These are phyloP conservation scores for Physcomitrium patens DNA, from an alignment of 225 moss, liverwort and hornwort species.

Conservation along the genomic window DNA sequence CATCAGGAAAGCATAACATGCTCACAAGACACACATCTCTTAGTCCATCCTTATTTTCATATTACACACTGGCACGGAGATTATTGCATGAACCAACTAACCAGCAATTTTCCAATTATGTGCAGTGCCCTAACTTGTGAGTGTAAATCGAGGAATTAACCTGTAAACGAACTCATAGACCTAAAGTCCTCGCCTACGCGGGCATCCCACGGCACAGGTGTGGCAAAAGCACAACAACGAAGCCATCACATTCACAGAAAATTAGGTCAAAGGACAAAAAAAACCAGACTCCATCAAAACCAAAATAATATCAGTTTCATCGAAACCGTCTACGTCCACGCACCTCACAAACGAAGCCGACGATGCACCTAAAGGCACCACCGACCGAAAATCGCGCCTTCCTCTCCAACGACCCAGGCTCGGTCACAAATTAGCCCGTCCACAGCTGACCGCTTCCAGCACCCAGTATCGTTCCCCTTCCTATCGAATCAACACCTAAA, in stretches of 20 bases:
- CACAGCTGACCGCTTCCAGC: constrained; percentile 25
- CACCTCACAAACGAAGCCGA: constrained; percentile 10
- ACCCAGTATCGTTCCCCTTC: constrained; percentile 13
- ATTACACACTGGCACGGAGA: background rate
- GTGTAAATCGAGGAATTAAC: background rate
- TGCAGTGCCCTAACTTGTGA: background rate
- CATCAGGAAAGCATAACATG: background rate
- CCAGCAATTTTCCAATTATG: background rate
- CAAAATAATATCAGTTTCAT: background rate
- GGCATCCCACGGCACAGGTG: constrained; percentile 5
- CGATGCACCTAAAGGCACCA: background rate
- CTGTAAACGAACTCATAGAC: no score
- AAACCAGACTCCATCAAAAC: background rate
- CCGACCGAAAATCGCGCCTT: background rate
- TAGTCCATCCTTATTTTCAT: background rate
- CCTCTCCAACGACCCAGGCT: background rate
- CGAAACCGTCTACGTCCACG: background rate
- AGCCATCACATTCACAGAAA: background rate
- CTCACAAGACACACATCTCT: background rate
- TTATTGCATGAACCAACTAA: background rate
- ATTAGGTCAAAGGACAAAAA: constrained; percentile 38
- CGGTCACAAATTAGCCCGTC: constrained; percentile 23
- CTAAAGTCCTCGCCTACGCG: background rate
- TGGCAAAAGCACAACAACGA: background rate
- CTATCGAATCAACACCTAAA: constrained; percentile 4